Base-by-base conservation (phyloP, 257 asterid species). In the Ajuga chamaepitys region DNA sequence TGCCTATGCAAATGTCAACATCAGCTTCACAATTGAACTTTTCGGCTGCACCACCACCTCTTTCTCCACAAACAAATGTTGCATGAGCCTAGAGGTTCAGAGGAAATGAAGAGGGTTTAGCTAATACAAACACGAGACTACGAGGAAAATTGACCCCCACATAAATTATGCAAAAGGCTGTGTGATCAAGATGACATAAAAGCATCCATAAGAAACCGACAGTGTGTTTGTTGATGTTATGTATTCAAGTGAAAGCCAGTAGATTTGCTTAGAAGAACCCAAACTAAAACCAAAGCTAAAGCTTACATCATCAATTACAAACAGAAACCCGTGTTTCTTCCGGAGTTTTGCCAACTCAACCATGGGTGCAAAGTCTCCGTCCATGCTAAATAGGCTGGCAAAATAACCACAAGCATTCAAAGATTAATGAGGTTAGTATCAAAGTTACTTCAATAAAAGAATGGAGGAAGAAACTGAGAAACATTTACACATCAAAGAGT, bases 341-440 rank as follows among this genome's bases (percentile, higher is more conserved):
- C 97, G 95, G 44, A 94, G 99, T 76, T 79, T 81, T 70, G 80
- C 91, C 62, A 94, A 96, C 81, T 86, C 95, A 44, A 22, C 52
- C 83, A 94, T 81, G 16, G 97, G 97, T 17, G 97, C 99, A 75
- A 90, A 90, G 82, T 90, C 97, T 68, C 99, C 99, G 71, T 94
- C 99, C 99, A 94, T 94, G 77, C 99, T 94, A 79, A 94, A 94
- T 64, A 94, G 78, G 76, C 99, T 94, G 84, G 56, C 62, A 76
- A 67, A 62, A 62, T 66, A 30, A 65, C 74, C 62, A 72, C 40
- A 57, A 53, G 65, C 18, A 57, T 25, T 41, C 65, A 41, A 56
- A 68, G 59, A 63, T 47, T 40, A 47, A 58, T 40, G 26, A 44
- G 62, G 46, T 62, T 10, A 45, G 41, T 41, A 60, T 51, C 28